Percentiles rank a stretch among this genome's conserved stretches.
Conservation (phyloP, 495 filamentous ascomycete genomes). For the Clavariopsis aquatica region DNA sequence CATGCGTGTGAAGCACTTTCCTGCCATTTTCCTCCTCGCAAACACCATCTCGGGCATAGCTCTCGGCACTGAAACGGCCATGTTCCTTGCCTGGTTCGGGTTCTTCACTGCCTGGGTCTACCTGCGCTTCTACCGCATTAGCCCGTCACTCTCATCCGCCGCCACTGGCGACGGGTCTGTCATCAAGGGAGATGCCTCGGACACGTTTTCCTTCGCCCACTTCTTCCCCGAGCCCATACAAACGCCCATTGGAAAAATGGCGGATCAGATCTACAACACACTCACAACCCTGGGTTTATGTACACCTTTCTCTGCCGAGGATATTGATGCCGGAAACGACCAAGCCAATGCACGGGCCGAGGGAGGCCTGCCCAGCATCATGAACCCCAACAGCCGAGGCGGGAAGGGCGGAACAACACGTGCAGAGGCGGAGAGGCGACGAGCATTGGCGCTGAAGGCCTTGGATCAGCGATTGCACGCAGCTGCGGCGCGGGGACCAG, state of each 20-base stretch:
- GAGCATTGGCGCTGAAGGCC: constrained; percentile 85
- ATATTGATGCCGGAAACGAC: constrained; percentile 78
- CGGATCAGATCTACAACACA: constrained; percentile 70
- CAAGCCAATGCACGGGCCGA: constrained; percentile 66
- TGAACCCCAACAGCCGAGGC: constrained; percentile 52
- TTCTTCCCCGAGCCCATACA: constrained; percentile 92
- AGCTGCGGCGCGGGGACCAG: constrained; percentile 54
- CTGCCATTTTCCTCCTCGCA: constrained; percentile 81
- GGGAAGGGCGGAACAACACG: constrained; percentile 57
- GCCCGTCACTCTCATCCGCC: constrained; percentile 59
- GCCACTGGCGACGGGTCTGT: constrained; percentile 55
- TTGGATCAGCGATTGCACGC: constrained; percentile 89
- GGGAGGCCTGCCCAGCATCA: constrained; percentile 64
- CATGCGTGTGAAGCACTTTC: constrained; percentile 91
- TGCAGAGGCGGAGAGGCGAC: constrained; percentile 87
- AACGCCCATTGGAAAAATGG: constrained; percentile 69
- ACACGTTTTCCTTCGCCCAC: constrained; percentile 91
- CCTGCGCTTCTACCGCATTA: constrained; percentile 83
- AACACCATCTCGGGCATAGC: constrained; percentile 75
- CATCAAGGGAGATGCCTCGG: constrained; percentile 83
- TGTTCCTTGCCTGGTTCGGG: constrained; percentile 77
- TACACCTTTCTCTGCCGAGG: constrained; percentile 82
- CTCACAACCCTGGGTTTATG: constrained; percentile 74
- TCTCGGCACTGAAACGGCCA: constrained; percentile 80
- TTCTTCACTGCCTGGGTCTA: constrained; percentile 93